Evolutionary conservation across 257 asterid genomes (phyloP).

Genomic region (Nicotiana attenuata): DNA sequence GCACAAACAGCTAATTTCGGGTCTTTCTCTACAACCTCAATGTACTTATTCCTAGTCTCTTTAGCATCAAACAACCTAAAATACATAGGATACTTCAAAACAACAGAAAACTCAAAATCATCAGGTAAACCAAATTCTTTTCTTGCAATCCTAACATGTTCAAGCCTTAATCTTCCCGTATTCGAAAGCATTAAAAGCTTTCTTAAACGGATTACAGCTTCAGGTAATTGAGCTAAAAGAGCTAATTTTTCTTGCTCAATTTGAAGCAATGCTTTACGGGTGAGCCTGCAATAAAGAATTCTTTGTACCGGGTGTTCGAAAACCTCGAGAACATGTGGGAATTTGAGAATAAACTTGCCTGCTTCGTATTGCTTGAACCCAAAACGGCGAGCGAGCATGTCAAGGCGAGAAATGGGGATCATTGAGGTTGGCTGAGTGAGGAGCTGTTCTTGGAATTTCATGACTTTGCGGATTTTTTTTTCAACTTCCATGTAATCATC

Average conservation of each 20-base stretch:
- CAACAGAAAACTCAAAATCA: constrained; percentile 71
- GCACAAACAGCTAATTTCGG: constrained; percentile 46
- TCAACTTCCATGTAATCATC: constrained; percentile 84
- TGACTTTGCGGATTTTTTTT: constrained; percentile 68
- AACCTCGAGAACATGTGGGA: constrained; percentile 78
- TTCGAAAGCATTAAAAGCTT: constrained; percentile 65
- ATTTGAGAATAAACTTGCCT: constrained; percentile 68
- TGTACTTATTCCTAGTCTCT: constrained; percentile 80
- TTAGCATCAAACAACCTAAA: constrained; percentile 76
- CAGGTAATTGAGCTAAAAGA: constrained; percentile 55
- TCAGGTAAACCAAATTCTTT: constrained; percentile 78
- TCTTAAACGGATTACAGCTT: constrained; percentile 53
- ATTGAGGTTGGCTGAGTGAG: constrained; percentile 55
- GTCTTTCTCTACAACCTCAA: constrained; percentile 62
- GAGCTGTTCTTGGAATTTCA: constrained; percentile 64
- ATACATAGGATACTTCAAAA: constrained; percentile 54
- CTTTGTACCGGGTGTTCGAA: constrained; percentile 93
- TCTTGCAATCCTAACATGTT: constrained; percentile 79
- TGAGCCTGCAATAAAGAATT: constrained; percentile 60
- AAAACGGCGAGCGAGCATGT: constrained; percentile 53
- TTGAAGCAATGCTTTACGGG: constrained; percentile 57
- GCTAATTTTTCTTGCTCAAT: constrained; percentile 64
- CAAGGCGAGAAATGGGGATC: constrained; percentile 59
- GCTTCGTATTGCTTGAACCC: constrained; percentile 73
- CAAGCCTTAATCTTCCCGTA: constrained; percentile 65